Evolutionary conservation across 148 eudicot genomes (phyloP).

Genomic region (Fagopyrum esculentum): DNA sequence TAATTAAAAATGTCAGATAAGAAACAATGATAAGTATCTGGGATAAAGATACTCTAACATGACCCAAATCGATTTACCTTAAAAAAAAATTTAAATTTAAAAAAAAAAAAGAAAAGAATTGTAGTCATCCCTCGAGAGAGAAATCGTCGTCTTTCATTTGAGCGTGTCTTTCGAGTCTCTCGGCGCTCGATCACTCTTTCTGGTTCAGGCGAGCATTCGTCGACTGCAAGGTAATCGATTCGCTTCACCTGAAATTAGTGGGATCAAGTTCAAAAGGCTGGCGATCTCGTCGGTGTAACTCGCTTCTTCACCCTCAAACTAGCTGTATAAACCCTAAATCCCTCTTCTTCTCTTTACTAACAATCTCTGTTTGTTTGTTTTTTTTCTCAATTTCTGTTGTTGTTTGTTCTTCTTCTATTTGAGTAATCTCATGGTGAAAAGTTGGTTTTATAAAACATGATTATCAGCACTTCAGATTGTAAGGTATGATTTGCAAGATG

Average conservation of each 20-base stretch:
- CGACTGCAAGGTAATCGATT: not conserved
- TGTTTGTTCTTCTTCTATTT: not conserved
- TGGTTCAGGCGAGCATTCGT: not conserved
- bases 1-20: too few species aligned
- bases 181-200: not conserved
- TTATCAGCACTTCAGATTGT: not conserved
- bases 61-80: too few species aligned
- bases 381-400: not conserved
- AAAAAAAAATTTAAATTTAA: too few species aligned
- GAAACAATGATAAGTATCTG: too few species aligned
- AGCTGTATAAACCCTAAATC: not conserved
- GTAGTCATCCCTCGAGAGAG: not conserved
- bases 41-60: too few species aligned
- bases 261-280: not conserved
- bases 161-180: not conserved
- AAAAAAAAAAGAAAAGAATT: not conserved
- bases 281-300: not conserved
- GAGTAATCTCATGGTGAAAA: not conserved
- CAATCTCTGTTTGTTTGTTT: not conserved
- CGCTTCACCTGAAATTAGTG: not conserved
- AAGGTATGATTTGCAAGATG: not conserved
- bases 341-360: not conserved
- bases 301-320: not conserved
- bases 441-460: not conserved
- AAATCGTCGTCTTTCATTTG: constrained; percentile 1